Evolutionary conservation across 2,329 filamentous ascomycete species (phyloP).

Genomic region (Neonectria sp.): DNA sequence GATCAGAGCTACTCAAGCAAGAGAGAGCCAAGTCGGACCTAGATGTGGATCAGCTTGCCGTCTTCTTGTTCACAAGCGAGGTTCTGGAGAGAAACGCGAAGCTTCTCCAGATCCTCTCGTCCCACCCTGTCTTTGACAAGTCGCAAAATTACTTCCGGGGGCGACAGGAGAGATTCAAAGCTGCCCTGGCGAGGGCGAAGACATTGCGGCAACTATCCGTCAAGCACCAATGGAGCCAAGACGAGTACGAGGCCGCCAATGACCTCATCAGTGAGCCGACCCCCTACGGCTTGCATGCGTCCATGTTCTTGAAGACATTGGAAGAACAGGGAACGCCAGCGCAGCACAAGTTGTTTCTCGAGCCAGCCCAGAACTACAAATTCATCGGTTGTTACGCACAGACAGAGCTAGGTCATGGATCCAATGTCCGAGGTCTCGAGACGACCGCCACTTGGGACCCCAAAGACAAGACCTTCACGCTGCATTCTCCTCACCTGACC

Average conservation of each 20-base stretch:
- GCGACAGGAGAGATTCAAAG: conserved; percentile 77
- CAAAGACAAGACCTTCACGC: conserved; percentile 80
- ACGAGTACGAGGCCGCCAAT: conserved; percentile 76
- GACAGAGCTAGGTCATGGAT: conserved; percentile 85
- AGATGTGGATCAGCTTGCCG: conserved; percentile 76
- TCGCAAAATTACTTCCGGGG: conserved; percentile 83
- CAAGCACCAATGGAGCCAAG: conserved; percentile 77
- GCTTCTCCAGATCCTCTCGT: conserved; percentile 75
- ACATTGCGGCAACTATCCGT: conserved; percentile 76
- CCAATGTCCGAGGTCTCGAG: conserved; percentile 81
- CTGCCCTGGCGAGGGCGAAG: conserved; percentile 79
- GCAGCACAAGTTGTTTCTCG: conserved; percentile 81
- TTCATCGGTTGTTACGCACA: conserved; percentile 86
- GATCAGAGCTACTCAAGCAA: conserved; percentile 76
- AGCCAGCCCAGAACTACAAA: conserved; percentile 77
- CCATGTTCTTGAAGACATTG: conserved; percentile 69
- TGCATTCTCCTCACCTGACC: conserved; percentile 82
- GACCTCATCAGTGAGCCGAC: conserved; percentile 81
- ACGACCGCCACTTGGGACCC: conserved; percentile 82
- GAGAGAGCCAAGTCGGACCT: conserved; percentile 79
- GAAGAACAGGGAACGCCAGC: conserved; percentile 80
- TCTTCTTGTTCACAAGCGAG: conserved; percentile 79
- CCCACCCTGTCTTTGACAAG: conserved; percentile 83
- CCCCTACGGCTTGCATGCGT: conserved; percentile 80
- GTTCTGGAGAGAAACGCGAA: conserved; percentile 72